Conservation (phyloP, 2,329 filamentous ascomycete genomes). For the Trichoderma harzianum region DNA sequence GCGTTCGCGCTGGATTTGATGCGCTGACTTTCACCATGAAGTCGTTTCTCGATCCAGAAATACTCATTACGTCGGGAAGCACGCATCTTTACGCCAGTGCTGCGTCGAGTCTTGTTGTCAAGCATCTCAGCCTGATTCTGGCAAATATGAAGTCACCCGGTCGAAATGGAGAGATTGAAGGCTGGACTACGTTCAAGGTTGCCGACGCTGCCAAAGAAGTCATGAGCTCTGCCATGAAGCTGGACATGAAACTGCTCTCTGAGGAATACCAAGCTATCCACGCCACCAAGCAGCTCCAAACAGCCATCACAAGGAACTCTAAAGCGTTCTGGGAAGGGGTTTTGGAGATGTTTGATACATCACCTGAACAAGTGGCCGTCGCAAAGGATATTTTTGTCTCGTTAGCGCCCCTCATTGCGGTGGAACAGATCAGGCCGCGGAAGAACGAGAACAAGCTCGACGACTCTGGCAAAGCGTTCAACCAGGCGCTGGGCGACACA, state of each 20-base stretch:
- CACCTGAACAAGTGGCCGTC: conserved; percentile 68
- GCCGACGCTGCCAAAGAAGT: conserved; percentile 43
- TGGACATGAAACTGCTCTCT: conserved; percentile 43
- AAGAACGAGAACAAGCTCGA: conserved; percentile 44
- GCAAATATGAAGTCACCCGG: conserved; percentile 30
- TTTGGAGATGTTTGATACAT: conserved; percentile 72
- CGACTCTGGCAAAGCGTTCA: conserved; percentile 62
- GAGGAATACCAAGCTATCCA: conserved; percentile 57
- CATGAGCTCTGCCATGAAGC: conserved; percentile 52
- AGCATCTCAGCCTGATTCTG: conserved; percentile 59
- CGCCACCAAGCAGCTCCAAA: conserved; percentile 58
- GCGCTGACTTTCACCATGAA: conserved; percentile 55
- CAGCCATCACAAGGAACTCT: conserved; percentile 67
- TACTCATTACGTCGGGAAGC: conserved; percentile 46
- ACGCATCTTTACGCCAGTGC: conserved; percentile 62
- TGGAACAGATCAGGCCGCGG: conserved; percentile 67
- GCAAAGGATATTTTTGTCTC: conserved; percentile 71
- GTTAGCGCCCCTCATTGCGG: conserved; percentile 64
- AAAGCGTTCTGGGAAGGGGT: conserved; percentile 37
- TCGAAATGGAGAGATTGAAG: conserved; percentile 23
- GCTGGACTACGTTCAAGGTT: conserved; percentile 40
- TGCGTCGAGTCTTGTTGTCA: conserved; percentile 62
- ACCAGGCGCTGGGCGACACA: conserved; percentile 60
- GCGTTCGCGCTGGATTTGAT: conserved; percentile 62
- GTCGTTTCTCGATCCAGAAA: conserved; percentile 50